These are phyloP conservation scores for Fusarium xylarioides DNA, from an alignment of 2,329 filamentous ascomycete species.

Conservation along the genomic window DNA sequence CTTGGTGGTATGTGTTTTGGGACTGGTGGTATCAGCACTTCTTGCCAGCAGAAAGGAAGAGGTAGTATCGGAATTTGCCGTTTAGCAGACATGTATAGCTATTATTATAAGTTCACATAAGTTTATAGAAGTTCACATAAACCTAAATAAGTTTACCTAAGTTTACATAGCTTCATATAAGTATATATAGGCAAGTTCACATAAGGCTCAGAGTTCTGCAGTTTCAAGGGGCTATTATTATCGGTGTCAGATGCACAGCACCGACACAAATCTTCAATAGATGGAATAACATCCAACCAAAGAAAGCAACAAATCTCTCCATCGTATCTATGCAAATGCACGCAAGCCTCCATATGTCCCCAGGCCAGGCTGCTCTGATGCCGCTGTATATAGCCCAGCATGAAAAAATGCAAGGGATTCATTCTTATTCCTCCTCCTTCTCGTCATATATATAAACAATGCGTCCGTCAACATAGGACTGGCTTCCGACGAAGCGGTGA, in stretches of 20 bases:
- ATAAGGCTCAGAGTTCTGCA: background rate
- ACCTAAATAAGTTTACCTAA: background rate
- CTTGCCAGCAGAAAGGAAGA: background rate
- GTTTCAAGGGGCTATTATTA: conserved; percentile 15
- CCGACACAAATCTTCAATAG: conserved; percentile 2
- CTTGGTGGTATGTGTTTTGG: conserved; percentile 43
- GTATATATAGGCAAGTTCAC: background rate
- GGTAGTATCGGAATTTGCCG: background rate
- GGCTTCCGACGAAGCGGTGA: conserved; percentile 1
- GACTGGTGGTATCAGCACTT: conserved; percentile 34
- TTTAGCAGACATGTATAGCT: background rate
- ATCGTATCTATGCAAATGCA: conserved; percentile 40
- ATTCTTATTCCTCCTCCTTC: conserved; percentile 26
- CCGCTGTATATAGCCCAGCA: conserved; percentile 13
- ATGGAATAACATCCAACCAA: conserved; percentile 7
- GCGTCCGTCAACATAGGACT: conserved; percentile 14
- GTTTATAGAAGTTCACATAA: background rate
- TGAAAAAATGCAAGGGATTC: conserved; percentile 11
- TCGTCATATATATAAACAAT: conserved; percentile 14
- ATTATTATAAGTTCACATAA: background rate
- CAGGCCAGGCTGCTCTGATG: background rate
- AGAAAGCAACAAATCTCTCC: conserved; percentile 30
- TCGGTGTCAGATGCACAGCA: conserved; percentile 16
- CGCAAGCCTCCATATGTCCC: background rate
- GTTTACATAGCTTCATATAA: background rate